phyloP scores from a whole-genome alignment of 208 protist species.

The Trypanosoma scelopori region DNA sequence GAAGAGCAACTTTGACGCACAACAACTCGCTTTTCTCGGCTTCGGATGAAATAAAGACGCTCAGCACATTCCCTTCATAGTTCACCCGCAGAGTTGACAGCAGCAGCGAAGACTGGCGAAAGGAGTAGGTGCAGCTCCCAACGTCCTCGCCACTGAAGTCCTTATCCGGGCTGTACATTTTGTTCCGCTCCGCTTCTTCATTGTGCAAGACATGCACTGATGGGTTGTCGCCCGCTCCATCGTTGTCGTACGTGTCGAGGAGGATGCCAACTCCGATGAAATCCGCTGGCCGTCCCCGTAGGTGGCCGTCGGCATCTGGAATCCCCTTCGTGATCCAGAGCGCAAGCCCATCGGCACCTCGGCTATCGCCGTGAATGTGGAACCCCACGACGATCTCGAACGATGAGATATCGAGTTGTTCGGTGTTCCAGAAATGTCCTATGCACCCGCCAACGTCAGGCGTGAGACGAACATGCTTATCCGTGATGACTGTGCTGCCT shows the following conservation, averaged over 20 bases:
- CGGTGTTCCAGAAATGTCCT: constrained; percentile 81
- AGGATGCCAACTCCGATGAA: constrained; percentile 84
- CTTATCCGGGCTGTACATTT: constrained; percentile 38
- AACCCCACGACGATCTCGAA: constrained; percentile 89
- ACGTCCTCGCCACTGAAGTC: constrained; percentile 62
- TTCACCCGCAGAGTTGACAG: constrained; percentile 54
- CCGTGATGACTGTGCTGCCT: constrained; percentile 77
- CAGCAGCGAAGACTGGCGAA: constrained; percentile 31
- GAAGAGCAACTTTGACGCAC: constrained; percentile 43
- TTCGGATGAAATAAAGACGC: constrained; percentile 46
- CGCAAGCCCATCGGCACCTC: constrained; percentile 74
- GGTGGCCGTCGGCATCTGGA: constrained; percentile 36
- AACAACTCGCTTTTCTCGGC: constrained; percentile 43
- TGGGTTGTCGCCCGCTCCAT: constrained; percentile 75
- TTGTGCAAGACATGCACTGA: constrained; percentile 68
- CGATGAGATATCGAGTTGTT: constrained; percentile 65
- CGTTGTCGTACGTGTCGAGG: constrained; percentile 92
- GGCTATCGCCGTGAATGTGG: constrained; percentile 37
- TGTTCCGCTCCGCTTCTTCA: constrained; percentile 11
- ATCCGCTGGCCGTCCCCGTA: constrained; percentile 58
- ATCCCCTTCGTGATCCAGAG: constrained; percentile 64
- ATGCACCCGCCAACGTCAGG: constrained; percentile 37
- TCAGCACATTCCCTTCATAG: constrained; percentile 42
- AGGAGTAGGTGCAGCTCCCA: constrained; percentile 61
- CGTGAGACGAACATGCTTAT: constrained; percentile 84